Base-by-base conservation (phyloP, 2,329 filamentous ascomycete species). In the Parafenestella ontariensis region DNA sequence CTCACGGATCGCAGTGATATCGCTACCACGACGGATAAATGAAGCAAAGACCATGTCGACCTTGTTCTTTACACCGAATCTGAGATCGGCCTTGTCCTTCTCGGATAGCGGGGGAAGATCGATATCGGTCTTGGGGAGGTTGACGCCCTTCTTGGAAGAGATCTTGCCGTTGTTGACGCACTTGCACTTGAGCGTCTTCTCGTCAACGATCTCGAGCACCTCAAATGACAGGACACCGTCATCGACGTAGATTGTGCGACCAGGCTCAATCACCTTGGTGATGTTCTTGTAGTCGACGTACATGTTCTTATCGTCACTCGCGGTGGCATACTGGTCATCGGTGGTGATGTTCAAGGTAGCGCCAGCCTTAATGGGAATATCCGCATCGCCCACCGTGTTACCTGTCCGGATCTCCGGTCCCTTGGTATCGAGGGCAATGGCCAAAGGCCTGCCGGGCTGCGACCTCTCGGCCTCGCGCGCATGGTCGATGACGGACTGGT, bases 201-300 rank as follows among this genome's bases (percentile, higher is more conserved):
- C 90, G 75, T 99, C 91, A 63, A 90, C 85, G 68, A 99, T 84
- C 76, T 91, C 86, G 66, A 97, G 78, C 60, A 99, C 95, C 76
- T 97, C 90, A 71, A 99, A 98, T 23, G 94, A 96, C 69, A 98
- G 89, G 66, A 99, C 94, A 79, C 95, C 95, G 74, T 99, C 95
- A 74, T 99, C 95, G 70, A 99, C 95, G 81, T 96, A 99, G 84
- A 99, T 96, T 79, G 90, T 89, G 72, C 95, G 93, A 74, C 94
- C 95, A 56, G 86, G 83, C 76, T 90, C 80, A 74, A 99, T 98
- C 70, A 99, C 95, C 83, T 96, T 96, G 81, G 94, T 97, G 81
- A 99, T 98, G 85, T 99, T 99, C 88, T 96, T 96, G 86, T 99
- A 98, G 84, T 98, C 94, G 73, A 98, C 90, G 75, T 92, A 97